phyloP scores from a whole-genome alignment of 768 basidiomycete genomes.

The Pisolithus orientalis region DNA sequence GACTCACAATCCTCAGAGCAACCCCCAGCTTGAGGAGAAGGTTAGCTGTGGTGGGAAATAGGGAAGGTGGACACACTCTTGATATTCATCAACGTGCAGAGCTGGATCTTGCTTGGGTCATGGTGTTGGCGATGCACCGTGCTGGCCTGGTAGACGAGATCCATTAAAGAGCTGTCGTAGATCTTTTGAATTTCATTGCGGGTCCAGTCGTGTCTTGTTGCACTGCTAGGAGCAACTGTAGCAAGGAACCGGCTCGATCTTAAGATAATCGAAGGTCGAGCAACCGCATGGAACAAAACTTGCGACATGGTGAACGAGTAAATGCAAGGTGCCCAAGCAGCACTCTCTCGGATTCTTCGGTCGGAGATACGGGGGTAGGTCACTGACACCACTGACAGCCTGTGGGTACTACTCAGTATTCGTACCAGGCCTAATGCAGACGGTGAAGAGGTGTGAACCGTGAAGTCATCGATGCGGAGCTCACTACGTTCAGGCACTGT shows the following conservation, averaged over 20 bases:
- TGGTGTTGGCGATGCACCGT: conserved; percentile 80
- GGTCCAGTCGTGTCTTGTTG: conserved; percentile 62
- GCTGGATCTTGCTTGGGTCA: conserved; percentile 85
- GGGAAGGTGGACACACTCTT: conserved; percentile 62
- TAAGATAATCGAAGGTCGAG: conserved; percentile 8
- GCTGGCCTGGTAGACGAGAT: conserved; percentile 84
- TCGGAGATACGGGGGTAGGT: conserved; percentile 1
- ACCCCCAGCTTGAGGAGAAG: conserved; percentile 64
- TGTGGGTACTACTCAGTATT: too few relatives aligned
- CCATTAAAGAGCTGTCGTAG: conserved; percentile 81
- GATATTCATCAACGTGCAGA: conserved; percentile 98
- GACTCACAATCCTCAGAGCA: conserved; percentile 89
- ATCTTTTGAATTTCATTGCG: conserved; percentile 77
- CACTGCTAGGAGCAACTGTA: conserved; percentile 35
- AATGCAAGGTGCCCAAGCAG: too few relatives aligned
- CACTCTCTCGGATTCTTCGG: too few relatives aligned
- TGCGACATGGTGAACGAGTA: conserved; percentile 9
- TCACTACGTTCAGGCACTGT: not conserved
- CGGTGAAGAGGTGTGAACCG: too few relatives aligned
- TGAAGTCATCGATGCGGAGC: too few relatives aligned
- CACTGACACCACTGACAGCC: too few relatives aligned
- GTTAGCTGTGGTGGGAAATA: conserved; percentile 8
- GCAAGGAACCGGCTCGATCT: conserved; percentile 47
- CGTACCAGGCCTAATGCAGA: too few relatives aligned
- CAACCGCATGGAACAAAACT: conserved; percentile 3